Evolutionary conservation across 2,329 filamentous ascomycete genomes (phyloP), one percentile per base, ranked within the genome.

Genomic region (Pezicula rhizophila): DNA sequence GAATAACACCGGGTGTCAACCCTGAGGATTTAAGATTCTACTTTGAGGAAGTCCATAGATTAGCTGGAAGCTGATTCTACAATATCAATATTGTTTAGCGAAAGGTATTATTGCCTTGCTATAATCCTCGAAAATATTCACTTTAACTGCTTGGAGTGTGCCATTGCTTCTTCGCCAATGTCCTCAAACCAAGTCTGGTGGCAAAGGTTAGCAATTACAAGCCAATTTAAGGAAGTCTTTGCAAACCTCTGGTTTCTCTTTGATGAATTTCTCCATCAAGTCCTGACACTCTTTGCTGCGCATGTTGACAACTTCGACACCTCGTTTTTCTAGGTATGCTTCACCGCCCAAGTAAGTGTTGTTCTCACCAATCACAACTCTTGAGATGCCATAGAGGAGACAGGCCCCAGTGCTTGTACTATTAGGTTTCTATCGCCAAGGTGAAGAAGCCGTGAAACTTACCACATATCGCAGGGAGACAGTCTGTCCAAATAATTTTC

Each of bases 11-110:
- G 1, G 86, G 91, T 56, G 93, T 99, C 47, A 87, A 97, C 59
- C 93, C 93, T 0, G 90, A 97, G 44, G 85, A 96, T 67, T 73
- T 99, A 58, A 92, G 83, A 66, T 95, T 95, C 71, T 99, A 88
- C 74, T 92, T 99, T 57, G 76, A 95, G 64, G 93, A 99, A 69
- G 83, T 97, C 49, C 89, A 96, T 67, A 79, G 87, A 42, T 69
- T 84, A 51, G 80, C 79, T 33, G 77, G 60, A 28, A 63, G 52
- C 41, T 61, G 52, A 57, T 46, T 41, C 14, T n/a, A 37, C n/a
- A 23, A 34, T 23, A 20, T 25, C 25, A 39, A 28, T 11, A 31
- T 12, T 10, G 28, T 31, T 10, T 31, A 31, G 28, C 8, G 2
- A 31, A 10, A 31, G 4, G 8, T 12, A 31, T 31, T 12, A 31